phyloP scores from a whole-genome alignment of 768 basidiomycete genomes.

The Amanita molliuscula region DNA sequence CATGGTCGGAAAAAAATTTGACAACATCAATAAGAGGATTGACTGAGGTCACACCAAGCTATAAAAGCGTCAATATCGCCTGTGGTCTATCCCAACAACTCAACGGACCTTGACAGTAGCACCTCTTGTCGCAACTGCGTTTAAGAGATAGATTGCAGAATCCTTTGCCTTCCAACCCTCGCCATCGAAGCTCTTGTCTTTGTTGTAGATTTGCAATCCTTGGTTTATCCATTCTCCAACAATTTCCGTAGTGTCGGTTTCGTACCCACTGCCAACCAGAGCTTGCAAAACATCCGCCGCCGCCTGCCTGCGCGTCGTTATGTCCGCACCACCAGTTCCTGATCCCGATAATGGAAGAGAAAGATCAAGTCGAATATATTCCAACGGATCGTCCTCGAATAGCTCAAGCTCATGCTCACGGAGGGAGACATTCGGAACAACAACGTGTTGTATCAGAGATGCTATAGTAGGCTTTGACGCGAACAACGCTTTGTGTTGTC shows the following conservation, averaged over 20 bases:
- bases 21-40: slow-evolving; percentile 91
- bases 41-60: slow-evolving; percentile 91
- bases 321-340: slow-evolving; percentile 28
- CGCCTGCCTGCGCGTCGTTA: slow-evolving; percentile 81
- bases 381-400: slow-evolving; percentile 95
- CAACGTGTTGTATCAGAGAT: slow-evolving; percentile 78
- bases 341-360: slow-evolving; percentile 49
- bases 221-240: slow-evolving; percentile 76
- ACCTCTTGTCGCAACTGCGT: slow-evolving; percentile 87
- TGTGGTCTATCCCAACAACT: not conserved
- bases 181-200: slow-evolving; percentile 40
- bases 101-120: slow-evolving; percentile 69
- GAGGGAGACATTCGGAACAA: slow-evolving; percentile 86
- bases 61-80: slow-evolving; percentile 5
- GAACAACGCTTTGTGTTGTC: slow-evolving; percentile 73
- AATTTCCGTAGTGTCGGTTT: slow-evolving; percentile 79
- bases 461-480: slow-evolving; percentile 74
- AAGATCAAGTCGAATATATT: slow-evolving; percentile 85
- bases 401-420: slow-evolving; percentile 88
- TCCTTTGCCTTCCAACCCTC: slow-evolving; percentile 81
- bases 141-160: slow-evolving; percentile 85
- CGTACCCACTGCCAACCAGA: slow-evolving; percentile 71
- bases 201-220: slow-evolving; percentile 60
- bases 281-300: slow-evolving; percentile 95
- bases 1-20: slow-evolving; percentile 89